Evolutionary conservation across 352 stramenopile genomes (phyloP), one percentile per base, ranked within the genome.

Genomic region (Phytophthora sansomeana): DNA sequence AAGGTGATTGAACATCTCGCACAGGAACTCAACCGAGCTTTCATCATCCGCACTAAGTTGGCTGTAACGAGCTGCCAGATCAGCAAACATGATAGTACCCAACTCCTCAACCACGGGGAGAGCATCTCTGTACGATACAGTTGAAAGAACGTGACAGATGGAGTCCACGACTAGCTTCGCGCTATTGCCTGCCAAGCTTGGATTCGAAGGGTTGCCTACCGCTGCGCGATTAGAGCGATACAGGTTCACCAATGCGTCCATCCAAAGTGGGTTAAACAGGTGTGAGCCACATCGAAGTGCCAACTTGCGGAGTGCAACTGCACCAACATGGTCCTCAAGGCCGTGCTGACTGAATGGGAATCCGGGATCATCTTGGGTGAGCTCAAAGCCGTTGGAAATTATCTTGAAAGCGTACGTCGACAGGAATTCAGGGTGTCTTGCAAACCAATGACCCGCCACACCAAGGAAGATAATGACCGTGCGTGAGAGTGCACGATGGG

Each of bases 401-500:
- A 94, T 94, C 47, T 77, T 61, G 46, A 93, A 90, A 29, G 86
- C 86, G 43, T 65, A 91, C 10, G 69, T 67, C 17, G 70, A 68
- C 38, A 94, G 60, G 41, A 74, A 89, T 19, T 72, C 72, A 4
- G 83, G 84, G 47, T 92, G 84, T 44, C 71, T 74, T 28, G 83
- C 83, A 68, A 92, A 94, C 86, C 86, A 94, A 57, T 90, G 80
- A 6, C 81, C 74, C 7, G 80, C 74, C 24, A 92, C 79, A 17
- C 86, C 86, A 46, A 93, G 64, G 57, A 94, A 90, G 21, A 94
- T 88, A 14, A 79, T 91, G 6, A 75, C 50, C 3, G 85, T 94
- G 43, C 83, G 80, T 35, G 68, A 74, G 0, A 94, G 71, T 30
- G 80, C 83, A 16, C 76, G 68, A 58, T 94, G 82, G 14, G 73